Conservation (phyloP, 805 yeast species). For the Kuraishia ogatae region DNA sequence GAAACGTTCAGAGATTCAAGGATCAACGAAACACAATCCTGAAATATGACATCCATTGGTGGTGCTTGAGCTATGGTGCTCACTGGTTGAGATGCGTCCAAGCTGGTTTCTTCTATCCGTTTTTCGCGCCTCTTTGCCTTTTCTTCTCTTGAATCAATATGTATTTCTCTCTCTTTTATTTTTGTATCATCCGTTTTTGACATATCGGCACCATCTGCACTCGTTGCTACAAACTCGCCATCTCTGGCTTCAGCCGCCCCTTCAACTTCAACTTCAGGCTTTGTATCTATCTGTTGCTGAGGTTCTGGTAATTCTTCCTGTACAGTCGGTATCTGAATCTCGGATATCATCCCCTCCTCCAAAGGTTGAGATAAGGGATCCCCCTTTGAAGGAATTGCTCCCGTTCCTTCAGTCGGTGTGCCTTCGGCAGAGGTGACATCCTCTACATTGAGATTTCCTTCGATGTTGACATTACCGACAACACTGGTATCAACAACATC, state of each 20-base stretch:
- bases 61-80: not conserved
- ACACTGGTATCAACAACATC: not conserved
- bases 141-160: not conserved
- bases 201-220: not conserved
- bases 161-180: not conserved
- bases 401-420: not conserved
- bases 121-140: not conserved
- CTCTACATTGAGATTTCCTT: not conserved
- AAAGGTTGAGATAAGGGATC: not conserved
- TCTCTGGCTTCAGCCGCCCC: too few relatives aligned
- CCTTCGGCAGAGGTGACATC: not conserved
- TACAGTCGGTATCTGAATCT: too few relatives aligned
- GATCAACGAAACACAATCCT: conserved; percentile 27
- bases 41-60: conserved; percentile 23
- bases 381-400: not conserved
- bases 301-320: not conserved
- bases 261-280: not conserved
- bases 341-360: too few relatives aligned
- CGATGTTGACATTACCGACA: not conserved
- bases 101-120: not conserved
- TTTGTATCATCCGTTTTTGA: not conserved
- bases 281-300: not conserved
- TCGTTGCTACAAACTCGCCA: not conserved
- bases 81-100: conserved; percentile 2
- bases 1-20: conserved; percentile 23